Evolutionary conservation across 805 yeast species (phyloP), one percentile per base, ranked within the genome.

Genomic region (Tetrapisispora namnaoensis): DNA sequence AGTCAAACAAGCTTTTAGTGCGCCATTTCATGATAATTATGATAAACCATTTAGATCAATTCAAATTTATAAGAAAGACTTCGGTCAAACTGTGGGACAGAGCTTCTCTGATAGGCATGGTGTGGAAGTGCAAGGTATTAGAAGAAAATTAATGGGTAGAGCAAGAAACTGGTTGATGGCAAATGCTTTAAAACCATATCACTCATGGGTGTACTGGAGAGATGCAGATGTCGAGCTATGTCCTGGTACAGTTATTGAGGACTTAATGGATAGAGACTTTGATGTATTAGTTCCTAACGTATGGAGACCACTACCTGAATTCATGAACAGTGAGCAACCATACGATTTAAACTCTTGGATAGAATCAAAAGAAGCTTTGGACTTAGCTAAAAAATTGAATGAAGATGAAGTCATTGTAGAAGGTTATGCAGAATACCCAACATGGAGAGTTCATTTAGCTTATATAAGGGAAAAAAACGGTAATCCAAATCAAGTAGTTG

Each of bases 401-500:
- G 98, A 90, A 66, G 96, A 91, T 68, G 95, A 95, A 1, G 95
- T 91, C 48, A 90, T 91, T 50, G 99, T 91, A 14, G 99, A 91
- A 70, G 99, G 99, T 16, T 89, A 89, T 65, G 95, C 88, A 22
- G 99, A 91, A 69, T 93, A 88, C 66, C 95, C 95, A 40, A 91
- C 99, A 1, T 91, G 98, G 97, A 77, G 99, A 68, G 95, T 96
- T 1, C 98, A 91, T 69, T 73, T 91, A 55, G 98, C 98, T 0
- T 91, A 93, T 62, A 75, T 91, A 64, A 75, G 98, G 57, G 97
- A 90, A 60, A 96, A 96, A 2, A 82, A 86, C 60, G 99, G 98
- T 22, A 95, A 89, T 67, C 91, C 95, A 6, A 91, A 86, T 62
- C 91, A 83, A 41, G 95, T 88, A 62, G 83, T 91, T 84, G 90